A percentile compares a stretch with the other conserved stretches of the same genome.
Evolutionary conservation across 352 stramenopile species (phyloP).

Genomic region (Pythium rhizo-oryzae): DNA sequence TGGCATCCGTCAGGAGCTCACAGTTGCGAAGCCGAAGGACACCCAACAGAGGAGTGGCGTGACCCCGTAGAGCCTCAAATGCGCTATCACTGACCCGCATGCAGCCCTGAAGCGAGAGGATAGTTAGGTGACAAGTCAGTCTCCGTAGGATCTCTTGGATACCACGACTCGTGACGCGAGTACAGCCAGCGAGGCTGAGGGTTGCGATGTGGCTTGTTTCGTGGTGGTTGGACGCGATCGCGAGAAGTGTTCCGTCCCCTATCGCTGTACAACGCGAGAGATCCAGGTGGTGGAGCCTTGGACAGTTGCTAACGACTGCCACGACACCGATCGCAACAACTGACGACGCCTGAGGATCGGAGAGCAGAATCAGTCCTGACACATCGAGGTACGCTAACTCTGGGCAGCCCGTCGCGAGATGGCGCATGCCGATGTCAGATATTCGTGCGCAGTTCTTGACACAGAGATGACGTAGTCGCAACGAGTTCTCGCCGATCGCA

Average conservation of each 20-base stretch:
- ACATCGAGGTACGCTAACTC: constrained; percentile 50
- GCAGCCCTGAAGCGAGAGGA: constrained; percentile 25
- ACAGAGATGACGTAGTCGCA: constrained; percentile 55
- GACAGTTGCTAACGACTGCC: constrained; percentile 38
- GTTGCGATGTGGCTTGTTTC: constrained; percentile 14
- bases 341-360: constrained; percentile 16
- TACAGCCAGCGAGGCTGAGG: constrained; percentile 32
- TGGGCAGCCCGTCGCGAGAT: constrained; percentile 49
- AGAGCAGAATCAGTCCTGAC: constrained; percentile 47
- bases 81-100: constrained; percentile 28
- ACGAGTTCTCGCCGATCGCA: constrained; percentile 76
- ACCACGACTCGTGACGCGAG: constrained; percentile 29
- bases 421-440: constrained; percentile 55
- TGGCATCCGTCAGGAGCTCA: constrained; percentile 42
- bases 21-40: constrained; percentile 50
- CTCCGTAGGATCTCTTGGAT: constrained; percentile 21
- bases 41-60: constrained; percentile 30
- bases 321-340: constrained; percentile 28
- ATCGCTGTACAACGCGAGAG: constrained; percentile 52
- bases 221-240: constrained; percentile 21
- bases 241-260: constrained; percentile 40
- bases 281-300: constrained; percentile 48
- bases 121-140: constrained; percentile 40
- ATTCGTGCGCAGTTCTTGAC: constrained; percentile 53
- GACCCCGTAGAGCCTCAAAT: constrained; percentile 7